Evolutionary conservation across 2,329 filamentous ascomycete genomes (phyloP), one percentile per base, ranked within the genome.

Genomic region (Elsinoe ampelina): DNA sequence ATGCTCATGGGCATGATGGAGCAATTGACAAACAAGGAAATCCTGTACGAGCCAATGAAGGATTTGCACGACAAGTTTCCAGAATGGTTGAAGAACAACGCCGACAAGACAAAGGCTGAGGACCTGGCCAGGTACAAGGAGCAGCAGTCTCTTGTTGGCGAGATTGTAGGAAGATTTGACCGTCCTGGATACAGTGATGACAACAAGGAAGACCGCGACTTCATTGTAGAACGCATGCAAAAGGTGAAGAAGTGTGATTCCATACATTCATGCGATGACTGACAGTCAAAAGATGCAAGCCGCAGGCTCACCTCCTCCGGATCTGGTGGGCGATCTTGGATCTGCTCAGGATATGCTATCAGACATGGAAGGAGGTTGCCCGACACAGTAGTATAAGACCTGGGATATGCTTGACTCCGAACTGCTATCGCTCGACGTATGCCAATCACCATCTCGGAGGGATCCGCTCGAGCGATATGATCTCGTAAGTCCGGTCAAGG

Each of bases 1-100:
- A 89, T 97, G 83, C 81, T 98, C 59, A 83, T 95, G 79, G 88
- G 87, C 55, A 95, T 97, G 89, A 97, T 98, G 92, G 89, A 97
- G 73, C 91, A 98, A 71, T 79, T 98, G 61, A 97, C 93, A 2
- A 95, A 95, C 72, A 97, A 95, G 76, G 93, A 97, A 64, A 96
- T 98, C 61, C 74, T 98, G 52, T 97, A 97, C 69, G 92, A 98
- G 74, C 93, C 93, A 2, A 96, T 98, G 90, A 95, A 95, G 75
- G 93, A 98, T 73, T 76, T 98, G 48, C 76, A 95, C 70, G 86
- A 89, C 55, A 97, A 96, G 72, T 98, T 93, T 67, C 92, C 91
- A 0, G 83, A 74, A 1, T 98, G 93, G 92, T 78, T 98, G 69
- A 80, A 81, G 65, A 85, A 87, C 72, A 92, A 96, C 70, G 79